These are phyloP conservation scores for Harringtonia aguacate DNA, from an alignment of 2,329 filamentous ascomycete species.

Conservation along the genomic window DNA sequence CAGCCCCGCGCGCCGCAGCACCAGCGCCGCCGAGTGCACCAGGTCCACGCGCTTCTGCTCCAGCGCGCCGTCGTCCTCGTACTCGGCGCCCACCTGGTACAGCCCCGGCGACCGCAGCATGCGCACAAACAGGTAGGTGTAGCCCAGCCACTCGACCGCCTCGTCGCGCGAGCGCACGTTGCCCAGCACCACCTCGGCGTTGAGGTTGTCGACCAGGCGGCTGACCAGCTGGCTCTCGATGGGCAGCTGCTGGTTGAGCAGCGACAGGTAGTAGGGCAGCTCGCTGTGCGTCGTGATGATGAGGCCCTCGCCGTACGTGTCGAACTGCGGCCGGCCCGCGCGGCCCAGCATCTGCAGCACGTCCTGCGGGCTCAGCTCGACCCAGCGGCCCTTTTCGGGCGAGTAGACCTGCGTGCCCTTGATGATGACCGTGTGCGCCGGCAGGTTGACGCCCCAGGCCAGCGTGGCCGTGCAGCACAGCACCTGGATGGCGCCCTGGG, in stretches of 20 bases:
- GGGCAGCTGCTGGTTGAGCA: slow-evolving; percentile 92
- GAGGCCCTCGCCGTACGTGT: slow-evolving; percentile 96
- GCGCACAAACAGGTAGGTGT: slow-evolving; percentile 94
- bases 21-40: slow-evolving; percentile 81
- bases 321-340: slow-evolving; percentile 91
- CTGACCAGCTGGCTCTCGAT: slow-evolving; percentile 96
- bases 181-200: slow-evolving; percentile 89
- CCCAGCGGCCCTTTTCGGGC: slow-evolving; percentile 96
- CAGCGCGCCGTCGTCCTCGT: slow-evolving; percentile 80
- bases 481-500: slow-evolving; percentile 83
- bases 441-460: slow-evolving; percentile 97
- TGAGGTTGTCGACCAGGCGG: slow-evolving; percentile 88
- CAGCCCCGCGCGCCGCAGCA: slow-evolving; percentile 78
- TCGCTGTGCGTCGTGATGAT: slow-evolving; percentile 95
- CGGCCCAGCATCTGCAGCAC: slow-evolving; percentile 97
- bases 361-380: slow-evolving; percentile 93
- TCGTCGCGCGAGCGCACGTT: slow-evolving; percentile 89
- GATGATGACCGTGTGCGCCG: slow-evolving; percentile 96
- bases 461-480: slow-evolving; percentile 96
- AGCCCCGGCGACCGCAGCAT: slow-evolving; percentile 93
- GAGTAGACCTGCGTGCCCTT: slow-evolving; percentile 98
- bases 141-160: slow-evolving; percentile 97
- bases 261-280: slow-evolving; percentile 92
- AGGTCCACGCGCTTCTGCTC: slow-evolving; percentile 98
- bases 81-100: slow-evolving; percentile 93